Evolutionary conservation across 2,329 filamentous ascomycete genomes (phyloP).

Genomic region (Ophiostoma montium): DNA sequence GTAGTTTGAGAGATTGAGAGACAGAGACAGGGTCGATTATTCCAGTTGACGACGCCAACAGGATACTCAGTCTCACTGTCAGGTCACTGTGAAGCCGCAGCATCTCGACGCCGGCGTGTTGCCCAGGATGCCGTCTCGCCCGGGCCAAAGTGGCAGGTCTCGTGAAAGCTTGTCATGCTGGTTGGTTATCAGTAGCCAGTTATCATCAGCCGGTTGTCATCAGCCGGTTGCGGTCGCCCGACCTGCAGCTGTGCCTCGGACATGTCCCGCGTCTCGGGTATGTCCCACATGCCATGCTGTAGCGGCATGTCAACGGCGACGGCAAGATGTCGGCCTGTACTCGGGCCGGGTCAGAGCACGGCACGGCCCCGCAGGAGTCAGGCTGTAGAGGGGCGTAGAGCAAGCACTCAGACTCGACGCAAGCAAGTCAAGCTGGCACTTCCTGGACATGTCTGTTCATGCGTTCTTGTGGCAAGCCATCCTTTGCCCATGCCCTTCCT

Average conservation of each 20-base stretch:
- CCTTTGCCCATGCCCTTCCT: too few relatives aligned
- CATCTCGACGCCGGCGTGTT: constrained; percentile 61
- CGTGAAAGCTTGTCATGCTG: constrained; percentile 10
- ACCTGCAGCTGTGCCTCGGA: constrained; percentile 1
- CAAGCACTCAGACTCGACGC: too few relatives aligned
- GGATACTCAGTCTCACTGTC: constrained; percentile 56
- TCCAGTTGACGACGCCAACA: constrained; percentile 67
- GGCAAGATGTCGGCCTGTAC: neutral
- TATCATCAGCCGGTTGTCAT: too few relatives aligned
- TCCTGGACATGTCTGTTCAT: too few relatives aligned
- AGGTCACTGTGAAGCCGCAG: constrained; percentile 53
- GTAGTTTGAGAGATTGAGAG: neutral
- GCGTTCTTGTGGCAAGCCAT: too few relatives aligned
- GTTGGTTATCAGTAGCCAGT: too few relatives aligned
- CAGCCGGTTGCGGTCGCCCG: constrained; percentile 7
- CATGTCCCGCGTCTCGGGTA: constrained; percentile 7
- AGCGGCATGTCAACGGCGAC: neutral
- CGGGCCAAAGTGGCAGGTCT: constrained; percentile 11
- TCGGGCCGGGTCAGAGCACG: too few relatives aligned
- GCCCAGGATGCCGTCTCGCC: constrained; percentile 65
- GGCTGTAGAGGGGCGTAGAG: too few relatives aligned
- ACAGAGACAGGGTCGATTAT: constrained; percentile 33
- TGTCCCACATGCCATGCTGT: constrained; percentile 4
- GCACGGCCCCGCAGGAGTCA: too few relatives aligned
- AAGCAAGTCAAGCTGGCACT: too few relatives aligned